Conservation (phyloP, 2,329 filamentous ascomycete genomes). For the Fusarium pseudoanthophilum region DNA sequence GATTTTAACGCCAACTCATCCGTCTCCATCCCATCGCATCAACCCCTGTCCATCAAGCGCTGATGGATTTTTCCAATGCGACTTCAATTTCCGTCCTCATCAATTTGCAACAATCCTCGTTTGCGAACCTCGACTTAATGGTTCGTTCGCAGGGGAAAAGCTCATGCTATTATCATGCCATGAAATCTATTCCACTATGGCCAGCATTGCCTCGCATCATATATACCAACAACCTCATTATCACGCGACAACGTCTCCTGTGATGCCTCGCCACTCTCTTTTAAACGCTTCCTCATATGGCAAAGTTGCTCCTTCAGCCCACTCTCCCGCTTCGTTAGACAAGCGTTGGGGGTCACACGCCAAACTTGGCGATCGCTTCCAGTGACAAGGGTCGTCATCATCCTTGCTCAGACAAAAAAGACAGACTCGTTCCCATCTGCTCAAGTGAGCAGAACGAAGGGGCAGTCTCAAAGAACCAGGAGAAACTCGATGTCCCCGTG, state of each 20-base stretch:
- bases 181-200: not conserved
- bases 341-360: slow-evolving; percentile 39
- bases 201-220: not conserved
- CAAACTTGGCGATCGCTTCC: slow-evolving; percentile 28
- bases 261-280: slow-evolving; percentile 27
- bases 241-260: slow-evolving; percentile 23
- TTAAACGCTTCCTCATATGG: slow-evolving; percentile 36
- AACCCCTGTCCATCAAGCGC: slow-evolving; percentile 33
- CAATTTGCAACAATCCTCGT: slow-evolving; percentile 15
- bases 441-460: not conserved
- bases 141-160: slow-evolving; percentile 7
- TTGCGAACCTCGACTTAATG: not conserved
- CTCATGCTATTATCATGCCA: slow-evolving; percentile 17
- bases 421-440: not conserved
- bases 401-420: slow-evolving; percentile 18
- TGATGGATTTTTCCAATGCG: slow-evolving; percentile 22
- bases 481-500: slow-evolving; percentile 14
- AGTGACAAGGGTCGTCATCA: slow-evolving; percentile 31
- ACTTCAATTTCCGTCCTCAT: slow-evolving; percentile 26
- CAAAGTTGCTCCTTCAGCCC: slow-evolving; percentile 29
- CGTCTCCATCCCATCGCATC: slow-evolving; percentile 30
- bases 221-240: slow-evolving; percentile 2
- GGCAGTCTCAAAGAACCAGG: slow-evolving; percentile 11
- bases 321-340: slow-evolving; percentile 36
- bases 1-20: slow-evolving; percentile 17